Evolutionary conservation across 2,329 filamentous ascomycete species (phyloP).

Genomic region (Penicillium sp.): DNA sequence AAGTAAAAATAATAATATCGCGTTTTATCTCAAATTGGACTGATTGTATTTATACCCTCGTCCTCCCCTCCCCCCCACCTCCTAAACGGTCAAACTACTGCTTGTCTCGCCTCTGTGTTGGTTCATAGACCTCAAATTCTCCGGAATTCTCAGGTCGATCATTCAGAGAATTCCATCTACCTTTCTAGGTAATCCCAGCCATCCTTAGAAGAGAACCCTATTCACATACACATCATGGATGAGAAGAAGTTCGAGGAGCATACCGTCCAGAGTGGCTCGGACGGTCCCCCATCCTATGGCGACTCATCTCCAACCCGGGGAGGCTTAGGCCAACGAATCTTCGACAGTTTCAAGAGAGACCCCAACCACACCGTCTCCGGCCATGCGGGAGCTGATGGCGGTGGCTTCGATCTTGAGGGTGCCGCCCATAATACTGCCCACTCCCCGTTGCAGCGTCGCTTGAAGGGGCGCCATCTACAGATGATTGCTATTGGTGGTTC

Average conservation of each 20-base stretch:
- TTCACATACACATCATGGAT: constrained; percentile 27
- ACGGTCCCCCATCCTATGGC: constrained; percentile 32
- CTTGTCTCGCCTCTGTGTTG: not conserved
- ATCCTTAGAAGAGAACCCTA: not conserved
- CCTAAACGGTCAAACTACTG: not conserved
- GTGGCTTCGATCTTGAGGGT: constrained; percentile 61
- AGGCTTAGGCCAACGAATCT: constrained; percentile 30
- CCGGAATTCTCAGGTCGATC: not conserved
- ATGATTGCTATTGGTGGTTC: constrained; percentile 97
- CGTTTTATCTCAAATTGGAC: not conserved
- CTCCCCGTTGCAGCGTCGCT: constrained; percentile 69
- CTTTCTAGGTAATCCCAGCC: not conserved
- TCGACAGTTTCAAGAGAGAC: constrained; percentile 47
- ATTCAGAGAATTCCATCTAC: not conserved
- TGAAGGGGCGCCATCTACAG: constrained; percentile 84
- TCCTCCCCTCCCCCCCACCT: not conserved
- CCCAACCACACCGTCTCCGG: constrained; percentile 39
- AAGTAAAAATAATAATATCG: not conserved
- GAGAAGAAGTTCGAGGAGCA: constrained; percentile 29
- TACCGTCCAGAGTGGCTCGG: constrained; percentile 22
- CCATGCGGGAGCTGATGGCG: constrained; percentile 51
- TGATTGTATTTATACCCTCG: constrained; percentile 8
- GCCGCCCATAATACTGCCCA: constrained; percentile 64
- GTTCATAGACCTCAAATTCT: not conserved
- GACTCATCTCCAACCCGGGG: constrained; percentile 26